Base-by-base conservation (phyloP, 2,329 filamentous ascomycete species). In the Fusarium austroafricanum region DNA sequence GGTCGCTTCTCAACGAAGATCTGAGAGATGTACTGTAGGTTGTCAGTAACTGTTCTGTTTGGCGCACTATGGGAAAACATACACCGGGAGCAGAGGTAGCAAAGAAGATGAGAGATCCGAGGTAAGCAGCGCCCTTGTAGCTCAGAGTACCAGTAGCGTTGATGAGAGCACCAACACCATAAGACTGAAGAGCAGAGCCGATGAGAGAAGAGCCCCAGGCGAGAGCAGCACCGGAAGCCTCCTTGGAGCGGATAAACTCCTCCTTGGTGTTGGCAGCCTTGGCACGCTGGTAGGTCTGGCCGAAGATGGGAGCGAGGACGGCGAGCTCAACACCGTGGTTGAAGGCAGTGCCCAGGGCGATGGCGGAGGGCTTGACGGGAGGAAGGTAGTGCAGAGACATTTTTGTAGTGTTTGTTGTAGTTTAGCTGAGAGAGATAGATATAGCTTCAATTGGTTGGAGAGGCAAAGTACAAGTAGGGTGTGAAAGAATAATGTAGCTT, bases 101-200 rank as follows among this genome's bases (percentile, higher is more conserved):
- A 70, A 94, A 87, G 87, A 98, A 98, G 85, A 98, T 92, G 79
- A 98, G 84, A 64, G 87, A 87, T 72, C 96, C 96, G 65, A 98
- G 86, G 84, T 97, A 98, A 57, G 95, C 93, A 68, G 96, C 94
- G 74, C 96, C 96, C 89, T 97, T 98, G 87, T 98, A 98, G 83
- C 89, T 94, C 69, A 98, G 86, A 55, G 95, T 97, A 71, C 93
- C 94, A 40, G 95, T 98, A 71, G 94, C 94, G 81, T 98, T 98
- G 86, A 95, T 92, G 72, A 97, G 84, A 66, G 94, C 94, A 73
- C 90, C 94, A 68, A 97, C 91, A 78, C 93, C 94, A 77, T 97
- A 97, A 67, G 91, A 89, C 85, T 97, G 94, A 64, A 97, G 82
- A 62, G 91, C 93, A 59, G 93, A 96, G 79, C 96, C 96, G 78